A percentile compares a stretch with the other conserved stretches of the same genome.
Conservation (phyloP, 257 asterid genomes). For the Schizonepeta tenuifolia region DNA sequence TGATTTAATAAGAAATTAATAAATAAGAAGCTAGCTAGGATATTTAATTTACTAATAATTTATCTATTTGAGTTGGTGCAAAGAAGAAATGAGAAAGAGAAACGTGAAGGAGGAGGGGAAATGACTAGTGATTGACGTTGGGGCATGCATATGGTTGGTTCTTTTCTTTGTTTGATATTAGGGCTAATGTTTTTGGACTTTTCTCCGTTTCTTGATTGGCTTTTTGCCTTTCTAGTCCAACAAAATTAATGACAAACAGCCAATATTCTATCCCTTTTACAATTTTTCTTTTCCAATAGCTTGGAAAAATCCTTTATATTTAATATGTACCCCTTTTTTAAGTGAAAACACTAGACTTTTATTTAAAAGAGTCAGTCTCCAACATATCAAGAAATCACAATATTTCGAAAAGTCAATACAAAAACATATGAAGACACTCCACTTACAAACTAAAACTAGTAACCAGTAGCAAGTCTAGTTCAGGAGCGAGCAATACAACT, state of each 20-base stretch:
- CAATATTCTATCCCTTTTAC: neutral
- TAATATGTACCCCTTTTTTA: neutral
- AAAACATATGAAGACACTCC: too few species aligned
- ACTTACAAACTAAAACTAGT: too few species aligned
- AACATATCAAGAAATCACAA: too few species aligned
- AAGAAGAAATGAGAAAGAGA: neutral
- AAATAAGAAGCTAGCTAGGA: neutral
- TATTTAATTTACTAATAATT: slow-evolving; percentile 8
- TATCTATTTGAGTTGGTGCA: slow-evolving; percentile 26
- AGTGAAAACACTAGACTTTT: too few species aligned
- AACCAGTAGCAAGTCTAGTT: too few species aligned
- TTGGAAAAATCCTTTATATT: neutral
- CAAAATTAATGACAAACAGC: slow-evolving; percentile 9
- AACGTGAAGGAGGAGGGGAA: slow-evolving; percentile 22
- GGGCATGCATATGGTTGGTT: neutral
- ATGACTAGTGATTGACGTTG: slow-evolving; percentile 31
- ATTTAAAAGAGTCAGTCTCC: too few species aligned
- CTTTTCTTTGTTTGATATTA: slow-evolving; percentile 7
- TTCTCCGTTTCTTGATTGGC: neutral
- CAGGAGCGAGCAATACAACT: too few species aligned
- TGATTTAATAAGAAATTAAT: slow-evolving; percentile 7
- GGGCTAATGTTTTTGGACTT: slow-evolving; percentile 17
- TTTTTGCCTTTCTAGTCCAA: neutral
- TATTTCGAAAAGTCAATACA: too few species aligned
- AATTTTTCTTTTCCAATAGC: neutral